Evolutionary conservation across 2,329 filamentous ascomycete species (phyloP).

Genomic region (Diaporthe destruens): DNA sequence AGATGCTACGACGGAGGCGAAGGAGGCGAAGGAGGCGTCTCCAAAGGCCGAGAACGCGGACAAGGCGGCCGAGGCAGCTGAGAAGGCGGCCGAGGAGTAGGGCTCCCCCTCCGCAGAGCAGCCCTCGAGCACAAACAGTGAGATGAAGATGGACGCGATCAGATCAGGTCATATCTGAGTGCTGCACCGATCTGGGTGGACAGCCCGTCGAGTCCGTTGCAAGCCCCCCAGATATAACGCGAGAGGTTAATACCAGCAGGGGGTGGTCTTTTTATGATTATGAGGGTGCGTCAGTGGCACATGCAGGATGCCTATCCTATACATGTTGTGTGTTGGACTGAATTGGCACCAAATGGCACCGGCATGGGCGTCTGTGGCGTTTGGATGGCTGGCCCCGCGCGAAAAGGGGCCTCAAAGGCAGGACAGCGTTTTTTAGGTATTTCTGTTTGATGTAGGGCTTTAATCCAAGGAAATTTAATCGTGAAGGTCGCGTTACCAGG

Average conservation of each 20-base stretch:
- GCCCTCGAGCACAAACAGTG: not conserved
- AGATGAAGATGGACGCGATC: not conserved
- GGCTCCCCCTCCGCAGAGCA: no score
- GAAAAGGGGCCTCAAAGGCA: conserved; percentile 12
- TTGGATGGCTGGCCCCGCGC: not conserved
- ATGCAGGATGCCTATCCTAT: not conserved
- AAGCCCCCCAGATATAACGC: not conserved
- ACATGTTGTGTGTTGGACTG: not conserved
- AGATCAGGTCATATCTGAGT: not conserved
- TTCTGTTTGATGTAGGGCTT: not conserved
- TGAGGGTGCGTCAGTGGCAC: not conserved
- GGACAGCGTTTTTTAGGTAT: conserved; percentile 20
- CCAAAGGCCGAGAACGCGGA: conserved; percentile 18
- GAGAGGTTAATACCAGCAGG: not conserved
- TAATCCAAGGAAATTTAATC: not conserved
- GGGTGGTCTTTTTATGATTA: conserved; percentile 2
- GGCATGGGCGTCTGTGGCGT: conserved; percentile 30
- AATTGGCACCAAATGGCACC: conserved; percentile 17
- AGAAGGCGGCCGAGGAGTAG: conserved; percentile 23
- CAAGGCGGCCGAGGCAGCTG: conserved; percentile 11
- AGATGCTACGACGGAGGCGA: conserved; percentile 10
- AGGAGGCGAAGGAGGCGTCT: conserved; percentile 11
- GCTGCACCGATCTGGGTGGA: not conserved
- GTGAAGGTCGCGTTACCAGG: not conserved
- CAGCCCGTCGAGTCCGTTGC: not conserved